These are phyloP conservation scores for Diophrys sp. DNA, from an alignment of 73 alveolate genomes.

Conservation along the genomic window DNA sequence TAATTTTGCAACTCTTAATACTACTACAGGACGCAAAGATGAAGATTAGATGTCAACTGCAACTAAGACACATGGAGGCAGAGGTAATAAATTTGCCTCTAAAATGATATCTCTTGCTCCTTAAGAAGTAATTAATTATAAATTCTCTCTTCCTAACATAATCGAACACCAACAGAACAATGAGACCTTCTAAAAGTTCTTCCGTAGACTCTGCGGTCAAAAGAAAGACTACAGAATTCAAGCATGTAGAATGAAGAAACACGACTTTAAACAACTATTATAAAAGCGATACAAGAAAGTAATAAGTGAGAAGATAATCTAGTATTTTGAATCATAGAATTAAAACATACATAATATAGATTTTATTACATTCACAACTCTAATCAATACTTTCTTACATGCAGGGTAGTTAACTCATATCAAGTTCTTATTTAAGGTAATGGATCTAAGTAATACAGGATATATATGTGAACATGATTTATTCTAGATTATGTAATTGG, in stretches of 20 bases:
- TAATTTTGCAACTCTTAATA: too few species aligned
- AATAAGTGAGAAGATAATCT: slow-evolving; percentile 2
- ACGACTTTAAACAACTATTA: not conserved
- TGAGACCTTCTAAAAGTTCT: not conserved
- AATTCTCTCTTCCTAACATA: not conserved
- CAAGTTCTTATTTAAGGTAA: slow-evolving; percentile 1
- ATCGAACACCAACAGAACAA: not conserved
- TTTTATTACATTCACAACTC: not conserved
- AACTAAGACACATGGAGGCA: too few species aligned
- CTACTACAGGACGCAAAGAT: too few species aligned
- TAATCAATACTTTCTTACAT: slow-evolving; percentile 6
- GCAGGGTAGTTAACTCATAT: not conserved
- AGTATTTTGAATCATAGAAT: not conserved
- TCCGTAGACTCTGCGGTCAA: not conserved
- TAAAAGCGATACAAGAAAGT: slow-evolving; percentile 8
- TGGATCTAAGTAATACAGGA: slow-evolving; percentile 11
- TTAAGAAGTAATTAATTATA: too few species aligned
- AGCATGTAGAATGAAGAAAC: slow-evolving; percentile 4
- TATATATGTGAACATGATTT: slow-evolving; percentile 7
- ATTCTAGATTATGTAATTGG: slow-evolving; percentile 1
- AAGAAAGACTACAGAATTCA: not conserved
- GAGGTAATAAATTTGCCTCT: too few species aligned
- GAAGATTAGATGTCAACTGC: too few species aligned
- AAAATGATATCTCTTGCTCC: too few species aligned
- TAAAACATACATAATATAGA: not conserved